phyloP scores from a whole-genome alignment of 2,329 filamentous ascomycete genomes.

The Chrysoporthe puriensis region DNA sequence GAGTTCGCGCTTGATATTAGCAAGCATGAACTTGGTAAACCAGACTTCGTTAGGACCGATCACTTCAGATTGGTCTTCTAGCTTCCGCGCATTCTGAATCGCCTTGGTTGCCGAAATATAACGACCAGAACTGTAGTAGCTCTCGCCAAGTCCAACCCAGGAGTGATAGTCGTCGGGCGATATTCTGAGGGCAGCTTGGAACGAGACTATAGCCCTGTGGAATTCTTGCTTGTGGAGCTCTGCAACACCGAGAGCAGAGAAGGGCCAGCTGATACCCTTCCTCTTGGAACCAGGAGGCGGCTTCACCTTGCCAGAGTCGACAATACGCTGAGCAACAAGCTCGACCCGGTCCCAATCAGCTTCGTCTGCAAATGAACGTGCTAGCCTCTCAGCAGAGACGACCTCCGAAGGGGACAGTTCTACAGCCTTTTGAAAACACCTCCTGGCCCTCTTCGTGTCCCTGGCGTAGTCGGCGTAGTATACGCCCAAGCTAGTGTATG shows the following conservation, averaged over 20 bases:
- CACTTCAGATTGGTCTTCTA: conserved; percentile 58
- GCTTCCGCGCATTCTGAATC: conserved; percentile 79
- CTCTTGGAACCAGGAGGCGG: conserved; percentile 91
- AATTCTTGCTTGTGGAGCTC: conserved; percentile 95
- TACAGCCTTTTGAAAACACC: conserved; percentile 95
- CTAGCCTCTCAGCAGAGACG: conserved; percentile 83
- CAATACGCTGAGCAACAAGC: conserved; percentile 83
- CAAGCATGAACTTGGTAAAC: conserved; percentile 97
- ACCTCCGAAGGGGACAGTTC: conserved; percentile 89
- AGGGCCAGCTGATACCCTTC: conserved; percentile 94
- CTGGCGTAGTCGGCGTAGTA: conserved; percentile 91
- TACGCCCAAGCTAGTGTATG: conserved; percentile 87
- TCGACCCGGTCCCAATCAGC: conserved; percentile 97
- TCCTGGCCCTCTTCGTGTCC: conserved; percentile 83
- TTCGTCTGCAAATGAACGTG: conserved; percentile 82
- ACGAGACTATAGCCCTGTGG: conserved; percentile 84
- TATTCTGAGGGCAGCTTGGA: conserved; percentile 85
- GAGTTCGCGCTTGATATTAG: conserved; percentile 89
- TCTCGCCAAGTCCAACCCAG: conserved; percentile 96
- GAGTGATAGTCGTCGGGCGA: conserved; percentile 88
- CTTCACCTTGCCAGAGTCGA: conserved; percentile 92
- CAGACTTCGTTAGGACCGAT: conserved; percentile 71
- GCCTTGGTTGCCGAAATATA: conserved; percentile 94
- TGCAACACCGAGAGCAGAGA: conserved; percentile 88
- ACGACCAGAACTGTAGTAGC: conserved; percentile 90